phyloP scores from a whole-genome alignment of 1,284 basidiomycete genomes.

The Tilletiopsis washingtonensis region DNA sequence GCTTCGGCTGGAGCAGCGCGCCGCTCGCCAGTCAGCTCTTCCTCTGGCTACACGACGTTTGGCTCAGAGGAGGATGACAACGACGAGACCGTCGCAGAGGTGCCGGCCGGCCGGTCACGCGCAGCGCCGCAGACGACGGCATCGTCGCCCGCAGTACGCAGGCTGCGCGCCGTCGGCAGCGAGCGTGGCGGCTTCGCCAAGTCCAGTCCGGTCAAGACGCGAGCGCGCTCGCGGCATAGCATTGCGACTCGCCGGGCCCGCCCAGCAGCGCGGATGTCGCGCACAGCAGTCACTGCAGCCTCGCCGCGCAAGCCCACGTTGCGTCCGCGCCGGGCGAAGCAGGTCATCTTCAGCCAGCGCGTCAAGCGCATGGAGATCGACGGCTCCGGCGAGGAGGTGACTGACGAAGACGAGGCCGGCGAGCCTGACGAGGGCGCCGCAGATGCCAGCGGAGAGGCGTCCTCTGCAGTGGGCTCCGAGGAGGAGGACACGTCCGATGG shows the following conservation, averaged over 20 bases:
- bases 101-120: neutral
- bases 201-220: neutral
- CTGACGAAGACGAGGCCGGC: constrained; percentile 6
- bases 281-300: too few relatives aligned
- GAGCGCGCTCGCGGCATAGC: neutral
- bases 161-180: neutral
- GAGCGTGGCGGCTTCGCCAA: neutral
- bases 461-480: neutral
- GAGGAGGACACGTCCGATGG: neutral
- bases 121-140: neutral
- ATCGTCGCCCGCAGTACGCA: neutral
- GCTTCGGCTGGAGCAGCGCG: neutral
- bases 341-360: neutral
- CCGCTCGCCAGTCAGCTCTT: neutral
- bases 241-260: neutral
- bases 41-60: neutral
- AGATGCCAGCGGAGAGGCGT: neutral
- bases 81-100: neutral
- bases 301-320: neutral
- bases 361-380: too few relatives aligned
- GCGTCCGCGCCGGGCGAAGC: neutral
- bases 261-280: neutral
- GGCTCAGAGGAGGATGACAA: constrained; percentile 3
- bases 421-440: constrained; percentile 2
- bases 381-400: neutral